Conservation (phyloP, 257 asterid species). For the Forsythia viridissima region DNA sequence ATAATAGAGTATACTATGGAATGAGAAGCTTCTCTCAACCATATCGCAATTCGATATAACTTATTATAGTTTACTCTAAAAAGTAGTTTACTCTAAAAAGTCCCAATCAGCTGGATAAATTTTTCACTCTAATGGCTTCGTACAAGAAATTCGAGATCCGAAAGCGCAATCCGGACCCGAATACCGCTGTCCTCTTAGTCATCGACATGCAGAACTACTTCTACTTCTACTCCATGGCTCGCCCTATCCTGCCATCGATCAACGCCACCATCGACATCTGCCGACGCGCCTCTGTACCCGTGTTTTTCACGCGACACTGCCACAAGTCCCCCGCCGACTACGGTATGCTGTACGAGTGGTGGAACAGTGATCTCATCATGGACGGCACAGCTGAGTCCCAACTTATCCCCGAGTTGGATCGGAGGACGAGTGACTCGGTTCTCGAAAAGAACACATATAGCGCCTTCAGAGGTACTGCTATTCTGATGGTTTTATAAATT, state of each 20-base stretch:
- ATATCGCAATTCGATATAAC: no score
- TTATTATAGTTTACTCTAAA: no score
- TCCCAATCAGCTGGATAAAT: no score
- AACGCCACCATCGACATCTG: conserved; percentile 59
- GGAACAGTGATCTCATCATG: conserved; percentile 61
- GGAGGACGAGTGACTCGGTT: conserved; percentile 43
- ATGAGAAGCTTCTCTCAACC: no score
- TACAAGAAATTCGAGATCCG: conserved; percentile 60
- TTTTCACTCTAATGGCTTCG: conserved; percentile 14
- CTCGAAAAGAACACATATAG: conserved; percentile 67
- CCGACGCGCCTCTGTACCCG: conserved; percentile 54
- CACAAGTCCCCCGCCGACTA: conserved; percentile 59
- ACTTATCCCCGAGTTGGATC: conserved; percentile 47
- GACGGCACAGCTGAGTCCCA: conserved; percentile 65
- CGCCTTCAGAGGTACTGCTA: conserved; percentile 51
- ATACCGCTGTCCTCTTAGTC: conserved; percentile 50
- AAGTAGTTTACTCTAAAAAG: no score
- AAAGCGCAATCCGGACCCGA: conserved; percentile 49
- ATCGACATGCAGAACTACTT: conserved; percentile 71
- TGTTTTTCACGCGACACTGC: conserved; percentile 78
- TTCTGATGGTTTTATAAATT: background rate
- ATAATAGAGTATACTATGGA: no score
- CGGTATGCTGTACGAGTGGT: conserved; percentile 72
- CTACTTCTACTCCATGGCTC: conserved; percentile 56
- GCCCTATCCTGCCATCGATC: conserved; percentile 49